Conservation (phyloP, 2,329 filamentous ascomycete genomes). For the Trichothecium sympodiale region DNA sequence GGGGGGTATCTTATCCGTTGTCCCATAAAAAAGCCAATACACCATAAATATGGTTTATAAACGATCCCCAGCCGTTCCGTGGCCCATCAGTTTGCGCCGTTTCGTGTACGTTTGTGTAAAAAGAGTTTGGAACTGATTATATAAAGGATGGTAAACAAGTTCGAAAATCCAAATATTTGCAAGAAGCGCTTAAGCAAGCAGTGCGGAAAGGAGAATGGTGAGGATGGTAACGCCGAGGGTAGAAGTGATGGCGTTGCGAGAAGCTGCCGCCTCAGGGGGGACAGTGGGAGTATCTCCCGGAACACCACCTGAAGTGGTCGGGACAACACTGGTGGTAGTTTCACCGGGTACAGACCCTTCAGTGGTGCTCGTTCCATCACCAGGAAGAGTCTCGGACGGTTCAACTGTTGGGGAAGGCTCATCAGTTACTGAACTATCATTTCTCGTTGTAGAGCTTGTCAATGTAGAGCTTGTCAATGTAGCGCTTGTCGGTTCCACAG, state of each 20-base stretch:
- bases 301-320: neutral
- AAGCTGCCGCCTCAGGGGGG: slow-evolving; percentile 1
- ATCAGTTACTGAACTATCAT: no score
- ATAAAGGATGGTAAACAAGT: neutral
- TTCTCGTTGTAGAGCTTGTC: no score
- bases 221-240: slow-evolving; percentile 2
- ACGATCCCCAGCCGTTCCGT: no score
- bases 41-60: no score
- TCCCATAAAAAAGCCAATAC: no score
- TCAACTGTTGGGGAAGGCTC: neutral
- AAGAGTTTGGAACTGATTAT: neutral
- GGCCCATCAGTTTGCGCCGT: no score
- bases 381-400: neutral
- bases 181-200: slow-evolving; percentile 2
- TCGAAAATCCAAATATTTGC: neutral
- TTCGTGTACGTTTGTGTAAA: neutral
- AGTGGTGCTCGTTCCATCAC: neutral
- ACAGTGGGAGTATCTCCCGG: neutral
- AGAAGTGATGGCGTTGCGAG: neutral
- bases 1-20: no score
- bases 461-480: no score
- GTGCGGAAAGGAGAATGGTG: slow-evolving; percentile 1
- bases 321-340: neutral
- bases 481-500: no score
- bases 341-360: neutral